Conservation (phyloP, 2,329 filamentous ascomycete species). For the Colletotrichum tabaci region DNA sequence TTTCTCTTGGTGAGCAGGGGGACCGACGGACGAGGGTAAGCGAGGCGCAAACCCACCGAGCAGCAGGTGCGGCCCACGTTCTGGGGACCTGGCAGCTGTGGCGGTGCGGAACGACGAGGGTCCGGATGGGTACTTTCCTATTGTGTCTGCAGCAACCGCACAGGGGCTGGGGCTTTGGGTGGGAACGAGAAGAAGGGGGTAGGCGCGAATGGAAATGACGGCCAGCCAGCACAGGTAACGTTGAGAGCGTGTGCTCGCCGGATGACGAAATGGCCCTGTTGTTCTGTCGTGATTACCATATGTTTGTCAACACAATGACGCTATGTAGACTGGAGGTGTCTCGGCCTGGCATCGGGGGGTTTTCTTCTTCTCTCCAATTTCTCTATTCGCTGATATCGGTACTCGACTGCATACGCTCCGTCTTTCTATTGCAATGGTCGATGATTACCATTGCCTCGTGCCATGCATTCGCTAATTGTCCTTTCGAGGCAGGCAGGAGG, state of each 20-base stretch:
- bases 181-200: slow-evolving; percentile 20
- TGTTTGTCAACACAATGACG: slow-evolving; percentile 18
- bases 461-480: background rate
- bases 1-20: slow-evolving; percentile 41
- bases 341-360: background rate
- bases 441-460: background rate
- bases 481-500: background rate
- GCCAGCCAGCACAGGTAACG: slow-evolving; percentile 2
- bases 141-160: slow-evolving; percentile 35
- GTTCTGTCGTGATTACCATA: slow-evolving; percentile 31
- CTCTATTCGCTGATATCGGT: too few species aligned
- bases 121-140: slow-evolving; percentile 40
- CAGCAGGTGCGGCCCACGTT: slow-evolving; percentile 40
- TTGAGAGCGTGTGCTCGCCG: slow-evolving; percentile 12
- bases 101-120: slow-evolving; percentile 36
- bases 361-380: background rate
- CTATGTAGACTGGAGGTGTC: background rate
- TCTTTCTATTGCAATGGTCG: background rate
- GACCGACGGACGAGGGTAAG: slow-evolving; percentile 40
- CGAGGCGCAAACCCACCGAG: slow-evolving; percentile 41
- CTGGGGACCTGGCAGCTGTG: slow-evolving; percentile 36
- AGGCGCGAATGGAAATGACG: slow-evolving; percentile 33
- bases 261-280: slow-evolving; percentile 33
- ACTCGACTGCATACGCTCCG: background rate
- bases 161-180: slow-evolving; percentile 26